Conservation (phyloP, 2,329 filamentous ascomycete genomes). For the Trichoderma semiorbis region DNA sequence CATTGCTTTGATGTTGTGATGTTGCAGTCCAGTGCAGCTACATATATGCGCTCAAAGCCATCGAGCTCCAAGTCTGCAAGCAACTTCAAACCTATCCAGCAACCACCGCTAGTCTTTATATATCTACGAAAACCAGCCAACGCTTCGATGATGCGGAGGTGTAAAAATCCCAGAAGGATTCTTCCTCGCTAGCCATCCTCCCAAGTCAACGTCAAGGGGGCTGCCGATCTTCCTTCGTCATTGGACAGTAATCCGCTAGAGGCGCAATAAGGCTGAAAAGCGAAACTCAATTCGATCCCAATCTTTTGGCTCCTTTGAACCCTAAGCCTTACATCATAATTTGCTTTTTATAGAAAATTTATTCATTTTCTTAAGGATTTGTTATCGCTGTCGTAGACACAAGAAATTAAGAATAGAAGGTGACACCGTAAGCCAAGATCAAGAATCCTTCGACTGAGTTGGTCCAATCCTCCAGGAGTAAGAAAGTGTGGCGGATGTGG, state of each 20-base stretch:
- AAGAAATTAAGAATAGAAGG: background rate
- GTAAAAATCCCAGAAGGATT: background rate
- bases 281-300: background rate
- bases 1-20: background rate
- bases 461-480: background rate
- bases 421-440: background rate
- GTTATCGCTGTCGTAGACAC: background rate
- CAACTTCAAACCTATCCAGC: background rate
- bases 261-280: background rate
- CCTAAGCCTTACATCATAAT: no score
- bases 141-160: background rate
- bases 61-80: background rate
- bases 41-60: background rate
- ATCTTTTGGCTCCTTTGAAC: background rate
- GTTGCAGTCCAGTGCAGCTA: background rate
- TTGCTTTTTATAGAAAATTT: background rate
- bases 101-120: background rate
- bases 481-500: background rate
- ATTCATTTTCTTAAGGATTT: background rate
- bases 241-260: background rate
- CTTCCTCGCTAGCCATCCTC: background rate
- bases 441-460: background rate
- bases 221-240: background rate
- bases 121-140: background rate
- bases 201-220: background rate